Evolutionary conservation across 2,329 filamentous ascomycete species (phyloP).

Genomic region (Trichophyton rubrum): DNA sequence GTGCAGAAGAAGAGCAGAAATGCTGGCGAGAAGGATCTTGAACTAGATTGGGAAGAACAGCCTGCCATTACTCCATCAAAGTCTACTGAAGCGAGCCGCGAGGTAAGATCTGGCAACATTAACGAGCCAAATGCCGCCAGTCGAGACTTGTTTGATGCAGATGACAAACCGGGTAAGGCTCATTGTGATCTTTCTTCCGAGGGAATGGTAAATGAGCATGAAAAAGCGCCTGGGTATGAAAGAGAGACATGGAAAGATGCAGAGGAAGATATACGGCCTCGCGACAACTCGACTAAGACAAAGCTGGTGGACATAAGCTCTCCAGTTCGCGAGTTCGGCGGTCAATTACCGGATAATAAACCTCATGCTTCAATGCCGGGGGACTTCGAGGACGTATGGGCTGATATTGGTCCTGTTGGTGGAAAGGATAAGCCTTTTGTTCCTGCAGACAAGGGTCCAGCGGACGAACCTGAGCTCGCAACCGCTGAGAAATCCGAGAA

Average conservation of each 20-base stretch:
- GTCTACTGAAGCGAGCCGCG: not conserved
- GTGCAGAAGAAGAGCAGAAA: slow-evolving; percentile 24
- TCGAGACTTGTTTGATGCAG: slow-evolving; percentile 10
- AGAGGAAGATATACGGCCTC: not conserved
- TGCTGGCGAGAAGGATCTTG: slow-evolving; percentile 9
- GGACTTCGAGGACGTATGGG: not conserved
- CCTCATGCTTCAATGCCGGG: not conserved
- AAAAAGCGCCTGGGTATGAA: not conserved
- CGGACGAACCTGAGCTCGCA: not conserved
- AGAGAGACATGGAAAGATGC: not conserved
- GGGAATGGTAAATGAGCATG: not conserved
- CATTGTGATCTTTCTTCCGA: not conserved
- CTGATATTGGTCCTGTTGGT: not conserved
- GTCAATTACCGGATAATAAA: not conserved
- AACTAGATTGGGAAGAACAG: slow-evolving; percentile 3
- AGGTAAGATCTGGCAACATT: not conserved
- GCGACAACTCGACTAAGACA: not conserved
- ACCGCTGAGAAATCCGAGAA: not conserved
- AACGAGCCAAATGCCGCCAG: not conserved
- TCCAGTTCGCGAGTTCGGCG: not conserved
- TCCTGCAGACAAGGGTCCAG: not conserved
- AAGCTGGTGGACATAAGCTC: too few species aligned
- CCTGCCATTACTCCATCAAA: not conserved
- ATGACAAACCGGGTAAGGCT: not conserved
- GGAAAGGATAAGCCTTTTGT: not conserved